phyloP scores from a whole-genome alignment of 169 alveolate species.

The Plasmodium vivax region DNA sequence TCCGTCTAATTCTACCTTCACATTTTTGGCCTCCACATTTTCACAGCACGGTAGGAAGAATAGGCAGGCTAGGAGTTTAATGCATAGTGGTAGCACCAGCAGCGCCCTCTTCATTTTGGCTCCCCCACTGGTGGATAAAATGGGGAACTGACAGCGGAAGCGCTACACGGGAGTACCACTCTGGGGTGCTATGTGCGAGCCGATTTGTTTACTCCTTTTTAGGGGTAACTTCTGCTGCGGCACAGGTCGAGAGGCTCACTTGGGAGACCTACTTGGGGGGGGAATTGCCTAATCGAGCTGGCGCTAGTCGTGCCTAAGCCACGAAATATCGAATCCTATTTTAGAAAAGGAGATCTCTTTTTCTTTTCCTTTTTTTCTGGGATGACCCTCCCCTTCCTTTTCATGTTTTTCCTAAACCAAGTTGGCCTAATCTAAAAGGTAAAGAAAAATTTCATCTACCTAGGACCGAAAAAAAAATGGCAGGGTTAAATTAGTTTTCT shows the following conservation, averaged over 20 bases:
- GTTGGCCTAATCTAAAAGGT: neutral
- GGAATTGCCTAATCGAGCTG: neutral
- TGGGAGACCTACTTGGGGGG: neutral
- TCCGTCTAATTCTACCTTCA: constrained; percentile 14
- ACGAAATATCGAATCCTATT: neutral
- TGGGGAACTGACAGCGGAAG: neutral
- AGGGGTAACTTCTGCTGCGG: neutral
- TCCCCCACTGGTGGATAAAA: neutral
- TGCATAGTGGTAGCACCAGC: neutral
- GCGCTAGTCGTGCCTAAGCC: neutral
- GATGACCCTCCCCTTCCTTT: neutral
- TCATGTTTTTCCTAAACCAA: neutral
- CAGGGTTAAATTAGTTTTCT: neutral
- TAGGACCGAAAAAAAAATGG: neutral
- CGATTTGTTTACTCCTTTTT: neutral
- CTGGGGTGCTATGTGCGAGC: neutral
- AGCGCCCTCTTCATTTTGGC: constrained; percentile 11
- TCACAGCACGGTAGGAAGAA: neutral
- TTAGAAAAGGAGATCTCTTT: neutral
- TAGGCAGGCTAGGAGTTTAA: neutral
- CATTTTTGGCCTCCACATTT: constrained; percentile 14
- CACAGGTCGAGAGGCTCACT: neutral
- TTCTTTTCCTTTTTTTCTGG: neutral
- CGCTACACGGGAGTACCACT: neutral
- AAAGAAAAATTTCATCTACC: neutral